Conservation (phyloP, 345 rosid species). For the Hypericum androsaemum region DNA sequence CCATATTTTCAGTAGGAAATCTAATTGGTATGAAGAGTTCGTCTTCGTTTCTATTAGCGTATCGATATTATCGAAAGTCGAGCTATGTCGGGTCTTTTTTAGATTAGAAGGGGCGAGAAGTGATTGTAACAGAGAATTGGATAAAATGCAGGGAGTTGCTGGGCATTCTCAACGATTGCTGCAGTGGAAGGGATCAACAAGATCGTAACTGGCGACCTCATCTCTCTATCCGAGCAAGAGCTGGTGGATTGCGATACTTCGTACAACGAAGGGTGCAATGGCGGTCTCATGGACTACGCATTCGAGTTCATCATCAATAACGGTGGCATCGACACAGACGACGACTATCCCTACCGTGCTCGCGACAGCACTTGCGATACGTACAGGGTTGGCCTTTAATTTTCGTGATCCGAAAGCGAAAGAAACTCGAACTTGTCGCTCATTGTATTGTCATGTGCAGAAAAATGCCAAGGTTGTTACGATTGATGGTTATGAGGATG, state of each 20-base stretch:
- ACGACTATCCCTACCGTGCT: slow-evolving; percentile 74
- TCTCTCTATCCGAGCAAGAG: slow-evolving; percentile 82
- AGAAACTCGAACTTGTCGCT: too few species aligned
- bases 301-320: slow-evolving; percentile 80
- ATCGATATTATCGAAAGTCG: too few species aligned
- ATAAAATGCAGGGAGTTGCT: slow-evolving; percentile 70
- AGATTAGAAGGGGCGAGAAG: too few species aligned
- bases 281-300: slow-evolving; percentile 91
- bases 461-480: slow-evolving; percentile 75
- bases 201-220: slow-evolving; percentile 67
- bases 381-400: slow-evolving; percentile 42
- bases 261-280: slow-evolving; percentile 79
- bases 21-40: too few species aligned
- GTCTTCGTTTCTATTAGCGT: too few species aligned
- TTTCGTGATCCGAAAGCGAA: too few species aligned
- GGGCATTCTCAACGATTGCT: slow-evolving; percentile 90
- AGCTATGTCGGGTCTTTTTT: too few species aligned
- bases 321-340: slow-evolving; percentile 76
- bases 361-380: slow-evolving; percentile 52
- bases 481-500: slow-evolving; percentile 66
- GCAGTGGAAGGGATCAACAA: slow-evolving; percentile 91
- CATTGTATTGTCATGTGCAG: slow-evolving; percentile 25
- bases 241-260: slow-evolving; percentile 74
- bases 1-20: too few species aligned
- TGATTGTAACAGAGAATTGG: too few species aligned